Evolutionary conservation across 2,329 filamentous ascomycete genomes (phyloP), one percentile per base, ranked within the genome.

Genomic region (Botryosphaeria dothidea): DNA sequence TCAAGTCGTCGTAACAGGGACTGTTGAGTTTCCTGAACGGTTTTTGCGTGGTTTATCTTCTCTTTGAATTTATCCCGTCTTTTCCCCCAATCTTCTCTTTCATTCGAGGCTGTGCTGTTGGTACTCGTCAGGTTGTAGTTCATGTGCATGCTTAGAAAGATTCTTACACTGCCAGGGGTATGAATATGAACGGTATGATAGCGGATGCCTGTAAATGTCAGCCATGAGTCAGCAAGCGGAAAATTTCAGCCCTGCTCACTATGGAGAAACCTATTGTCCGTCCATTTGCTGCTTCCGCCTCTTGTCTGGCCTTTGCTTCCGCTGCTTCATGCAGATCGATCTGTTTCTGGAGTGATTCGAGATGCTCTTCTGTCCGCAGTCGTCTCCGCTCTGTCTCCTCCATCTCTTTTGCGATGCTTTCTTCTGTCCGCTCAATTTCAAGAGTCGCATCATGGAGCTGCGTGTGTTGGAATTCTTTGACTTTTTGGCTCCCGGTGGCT

Each of bases 121-220:
- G 1, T 25, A 4, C 7, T 21, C 7, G 41, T 60, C 54, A 58
- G 38, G 7, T 4, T 8, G 13, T 34, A 6, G 29, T 34, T 9
- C 31, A 34, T 34, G 31, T 36, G 4, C 1, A 23, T 8, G 2
- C 2, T 3, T 7, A 13, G 11, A 21, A 17, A 41, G 6, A 21
- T 4, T 31, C 27, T 34, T 60, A 60, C 56, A 60, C 41, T 36
- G 56, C 56, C 2, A 60, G 19, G 2, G 56, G 56, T 15, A 60
- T 60, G 38, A 60, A 60, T 8, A 60, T 34, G n/a, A 60, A 60
- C 21, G 56, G 56, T 1, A 60, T n/a, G 19, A 60, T 46, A 13
- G 43, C 56, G 1, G 56, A 60, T 8, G 56, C 56, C 56, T 60
- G 38, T 6, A 17, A 3, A 11, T 2, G 41, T 60, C 15, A 60